Base-by-base conservation (phyloP, 306 rosid species). In the Acacia confusa region DNA sequence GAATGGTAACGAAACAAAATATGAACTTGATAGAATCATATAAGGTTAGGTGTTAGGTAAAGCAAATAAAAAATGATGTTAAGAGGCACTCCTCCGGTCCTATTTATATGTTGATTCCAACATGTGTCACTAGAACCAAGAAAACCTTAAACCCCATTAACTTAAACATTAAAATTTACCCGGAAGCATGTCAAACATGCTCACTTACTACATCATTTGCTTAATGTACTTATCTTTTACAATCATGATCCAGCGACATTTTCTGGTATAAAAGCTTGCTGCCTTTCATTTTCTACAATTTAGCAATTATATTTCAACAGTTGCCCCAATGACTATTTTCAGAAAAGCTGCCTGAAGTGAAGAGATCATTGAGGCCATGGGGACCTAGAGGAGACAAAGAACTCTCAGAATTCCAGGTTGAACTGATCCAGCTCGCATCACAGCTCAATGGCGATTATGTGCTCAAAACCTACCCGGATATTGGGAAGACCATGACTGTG, bases 371-470 rank as follows among this genome's bases (percentile, higher is more conserved):
- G 82, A 89, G 98, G 85, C 90, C 91, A 70, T 63, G 87, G 85
- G 96, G 94, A 74, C 93, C 99, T 0, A 86, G 74, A 80, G 97
- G 92, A 83, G 91, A 92, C 53, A 69, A 83, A 10, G 86, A 78
- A 22, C 95, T 93, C 70, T 95, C 99, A 34, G 99, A 95, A 84
- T 95, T 95, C 82, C 98, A 95, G 75, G 81, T 92, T 27, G 99
- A 95, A 67, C 64, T 95, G 63, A 95, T 95, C 78, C 99, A 95
- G 80, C 95, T 95, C 1, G 98, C 98, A n/a, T 95, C 99, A 50
- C 99, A 95, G 89, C 98, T 95, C 70, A 90, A 86, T 16, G 99
- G 99, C 7, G 99, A 95, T 80, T 24, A 95, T 47, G 87, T 95
- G 22, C 94, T 93, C 25, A 88, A 89, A 9, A 84, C 92, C 1